Evolutionary conservation across 495 filamentous ascomycete species (phyloP).

Genomic region (Hypoxylon rickii): DNA sequence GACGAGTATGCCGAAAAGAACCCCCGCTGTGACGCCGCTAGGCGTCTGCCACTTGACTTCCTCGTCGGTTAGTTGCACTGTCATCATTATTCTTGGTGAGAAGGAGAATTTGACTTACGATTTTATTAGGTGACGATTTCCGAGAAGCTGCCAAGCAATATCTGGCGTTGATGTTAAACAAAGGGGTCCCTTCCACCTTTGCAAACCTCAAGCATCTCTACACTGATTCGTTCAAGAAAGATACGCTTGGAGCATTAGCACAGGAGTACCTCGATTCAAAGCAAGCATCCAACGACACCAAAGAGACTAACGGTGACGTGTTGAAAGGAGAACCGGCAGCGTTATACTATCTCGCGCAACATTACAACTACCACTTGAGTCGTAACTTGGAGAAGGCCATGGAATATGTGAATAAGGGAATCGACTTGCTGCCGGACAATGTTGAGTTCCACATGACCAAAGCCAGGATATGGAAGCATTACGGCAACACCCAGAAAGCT

Average conservation of each 20-base stretch:
- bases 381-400: conserved; percentile 81
- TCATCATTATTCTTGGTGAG: background rate
- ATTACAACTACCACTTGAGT: conserved; percentile 91
- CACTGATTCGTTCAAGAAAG: conserved; percentile 72
- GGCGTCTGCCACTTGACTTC: conserved; percentile 88
- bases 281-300: conserved; percentile 48
- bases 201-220: conserved; percentile 95
- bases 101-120: conserved; percentile 20
- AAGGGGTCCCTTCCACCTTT: conserved; percentile 95
- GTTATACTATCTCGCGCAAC: conserved; percentile 91
- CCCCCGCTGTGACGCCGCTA: conserved; percentile 81
- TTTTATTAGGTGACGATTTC: conserved; percentile 72
- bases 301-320: conserved; percentile 54
- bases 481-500: conserved; percentile 78
- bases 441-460: conserved; percentile 96
- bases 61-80: conserved; percentile 62
- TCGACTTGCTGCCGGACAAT: conserved; percentile 73
- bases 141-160: conserved; percentile 78
- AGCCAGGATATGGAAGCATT: conserved; percentile 93
- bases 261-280: conserved; percentile 72
- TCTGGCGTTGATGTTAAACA: conserved; percentile 83
- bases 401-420: conserved; percentile 80
- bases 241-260: conserved; percentile 73
- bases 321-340: conserved; percentile 75
- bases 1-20: conserved; percentile 79